Conservation (phyloP, 257 asterid species). For the Apocynum venetum region DNA sequence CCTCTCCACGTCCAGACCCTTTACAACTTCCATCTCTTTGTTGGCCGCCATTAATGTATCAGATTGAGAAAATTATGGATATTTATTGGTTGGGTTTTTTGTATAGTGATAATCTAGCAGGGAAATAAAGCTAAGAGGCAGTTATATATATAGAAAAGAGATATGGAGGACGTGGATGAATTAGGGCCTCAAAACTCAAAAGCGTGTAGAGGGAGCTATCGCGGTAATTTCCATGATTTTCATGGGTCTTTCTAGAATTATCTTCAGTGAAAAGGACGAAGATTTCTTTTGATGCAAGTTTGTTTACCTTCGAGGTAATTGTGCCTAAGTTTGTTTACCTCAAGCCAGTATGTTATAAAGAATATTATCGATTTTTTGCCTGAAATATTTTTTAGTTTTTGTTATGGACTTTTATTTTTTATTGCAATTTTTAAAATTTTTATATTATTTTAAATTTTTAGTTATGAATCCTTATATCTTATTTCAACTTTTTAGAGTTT, state of each 20-base stretch:
- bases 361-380: too few species aligned
- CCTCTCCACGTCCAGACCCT: slow-evolving; percentile 44
- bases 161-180: background rate
- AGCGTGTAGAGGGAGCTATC: background rate
- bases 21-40: slow-evolving; percentile 65
- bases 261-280: background rate
- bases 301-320: too few species aligned
- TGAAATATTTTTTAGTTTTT: too few species aligned
- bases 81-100: background rate
- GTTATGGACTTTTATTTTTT: too few species aligned
- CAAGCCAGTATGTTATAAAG: too few species aligned
- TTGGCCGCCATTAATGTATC: slow-evolving; percentile 29
- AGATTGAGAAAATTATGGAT: background rate
- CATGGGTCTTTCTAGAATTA: background rate
- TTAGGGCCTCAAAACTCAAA: background rate
- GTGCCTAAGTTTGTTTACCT: too few species aligned
- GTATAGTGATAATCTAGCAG: background rate
- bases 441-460: too few species aligned
- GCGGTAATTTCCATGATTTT: background rate
- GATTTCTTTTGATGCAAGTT: too few species aligned
- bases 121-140: background rate
- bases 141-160: background rate
- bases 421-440: too few species aligned
- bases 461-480: too few species aligned
- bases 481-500: too few species aligned